Base-by-base conservation (phyloP, 2,329 filamentous ascomycete genomes). In the Nigrospora osmanthi region DNA sequence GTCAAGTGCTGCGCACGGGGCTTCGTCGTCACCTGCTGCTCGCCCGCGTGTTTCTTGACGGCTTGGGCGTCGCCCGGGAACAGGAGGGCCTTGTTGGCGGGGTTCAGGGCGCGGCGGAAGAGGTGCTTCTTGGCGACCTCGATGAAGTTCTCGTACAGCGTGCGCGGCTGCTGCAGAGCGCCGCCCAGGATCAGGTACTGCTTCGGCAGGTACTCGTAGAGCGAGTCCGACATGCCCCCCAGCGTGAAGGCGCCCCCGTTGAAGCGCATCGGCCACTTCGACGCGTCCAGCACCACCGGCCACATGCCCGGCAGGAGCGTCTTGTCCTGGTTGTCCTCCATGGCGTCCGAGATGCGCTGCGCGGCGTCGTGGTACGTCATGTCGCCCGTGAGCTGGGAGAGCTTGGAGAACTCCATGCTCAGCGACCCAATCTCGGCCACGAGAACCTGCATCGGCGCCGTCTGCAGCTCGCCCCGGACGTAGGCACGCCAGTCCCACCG, bases 31-130 rank as follows among this genome's bases (percentile, higher is more conserved):
- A 42, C 19, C 16, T 35, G 23, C 11, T 17, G 13, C 5, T 42
- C 34, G 10, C 34, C 34, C 4, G 6, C 11, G 12, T n/a, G 14
- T 2, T 6, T 35, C 13, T 33, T 33, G 11, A 5, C 35, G 33
- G 33, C 17, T 1, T 81, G 80, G 15, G 36, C 36, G 36, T 38
- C 42, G 35, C 42, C 42, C 2, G 81, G 72, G 17, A 85, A 65
- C 6, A 87, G 70, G 12, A 86, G 73, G 50, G 85, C 73, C 6
- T 75, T 69, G n/a, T 65, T 60, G 11, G 69, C 67, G 0, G 75
- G 76, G 11, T 76, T 70, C 71, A 85, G 76, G 0, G 84, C 83
- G 2, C 78, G 72, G 63, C 77, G 87, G 50, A 87, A 73, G 30
- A 85, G 68, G 50, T 80, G 64, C 45, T 77, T 68, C 46, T 79